Evolutionary conservation across 495 filamentous ascomycete species (phyloP).

Genomic region (Tuber magnatum): DNA sequence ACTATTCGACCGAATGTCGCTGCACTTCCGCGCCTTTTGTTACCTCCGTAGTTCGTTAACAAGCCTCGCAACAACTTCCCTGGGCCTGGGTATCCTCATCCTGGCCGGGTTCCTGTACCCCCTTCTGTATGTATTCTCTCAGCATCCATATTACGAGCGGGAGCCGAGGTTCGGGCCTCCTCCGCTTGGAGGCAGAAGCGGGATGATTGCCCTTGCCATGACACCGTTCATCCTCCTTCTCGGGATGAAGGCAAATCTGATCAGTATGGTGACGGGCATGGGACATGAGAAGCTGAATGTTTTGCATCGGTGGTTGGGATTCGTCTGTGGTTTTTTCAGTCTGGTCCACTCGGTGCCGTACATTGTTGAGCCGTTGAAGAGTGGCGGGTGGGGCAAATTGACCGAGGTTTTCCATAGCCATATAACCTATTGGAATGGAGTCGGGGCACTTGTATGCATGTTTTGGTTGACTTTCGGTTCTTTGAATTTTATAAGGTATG

Average conservation of each 20-base stretch:
- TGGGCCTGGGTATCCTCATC: conserved; percentile 33
- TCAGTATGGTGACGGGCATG: conserved; percentile 79
- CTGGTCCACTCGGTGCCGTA: conserved; percentile 82
- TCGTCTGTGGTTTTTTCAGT: conserved; percentile 73
- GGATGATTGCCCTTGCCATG: conserved; percentile 91
- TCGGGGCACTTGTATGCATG: conserved; percentile 77
- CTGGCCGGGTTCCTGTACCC: conserved; percentile 38
- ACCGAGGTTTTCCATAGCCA: conserved; percentile 55
- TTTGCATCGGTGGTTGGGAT: conserved; percentile 87
- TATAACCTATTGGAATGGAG: conserved; percentile 78
- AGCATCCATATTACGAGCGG: conserved; percentile 37
- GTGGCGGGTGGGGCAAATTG: conserved; percentile 61
- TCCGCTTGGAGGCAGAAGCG: conserved; percentile 77
- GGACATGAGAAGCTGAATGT: conserved; percentile 88
- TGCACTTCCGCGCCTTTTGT: conserved; percentile 37
- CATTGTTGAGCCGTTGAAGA: conserved; percentile 78
- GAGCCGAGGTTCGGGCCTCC: conserved; percentile 62
- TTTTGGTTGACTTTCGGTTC: conserved; percentile 76
- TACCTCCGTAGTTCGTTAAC: conserved; percentile 32
- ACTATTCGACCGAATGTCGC: conserved; percentile 31
- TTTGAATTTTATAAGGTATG: conserved; percentile 57
- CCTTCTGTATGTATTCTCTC: conserved; percentile 34
- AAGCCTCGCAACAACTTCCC: conserved; percentile 26
- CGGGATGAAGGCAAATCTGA: conserved; percentile 83
- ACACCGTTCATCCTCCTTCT: conserved; percentile 87